phyloP scores from a whole-genome alignment of 176 grass and related monocot species.

The Musa acuminata region DNA sequence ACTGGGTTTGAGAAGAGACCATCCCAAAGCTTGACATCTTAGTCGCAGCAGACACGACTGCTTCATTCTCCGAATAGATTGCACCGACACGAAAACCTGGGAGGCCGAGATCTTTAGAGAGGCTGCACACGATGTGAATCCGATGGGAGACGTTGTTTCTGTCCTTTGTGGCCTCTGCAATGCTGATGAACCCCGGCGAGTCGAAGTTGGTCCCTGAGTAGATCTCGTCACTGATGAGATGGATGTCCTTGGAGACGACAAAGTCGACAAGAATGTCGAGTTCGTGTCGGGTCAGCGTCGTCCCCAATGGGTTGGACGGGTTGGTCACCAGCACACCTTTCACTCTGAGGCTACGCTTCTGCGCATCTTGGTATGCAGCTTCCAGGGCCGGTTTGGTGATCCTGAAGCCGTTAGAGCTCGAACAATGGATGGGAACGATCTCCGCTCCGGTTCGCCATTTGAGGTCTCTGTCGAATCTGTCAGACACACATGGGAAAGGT shows the following conservation, averaged over 20 bases:
- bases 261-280: constrained; percentile 61
- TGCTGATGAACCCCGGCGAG: constrained; percentile 60
- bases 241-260: constrained; percentile 57
- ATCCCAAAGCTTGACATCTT: constrained; percentile 99
- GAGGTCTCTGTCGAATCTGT: constrained; percentile 88
- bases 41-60: constrained; percentile 66
- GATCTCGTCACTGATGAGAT: constrained; percentile 91
- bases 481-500: too few species aligned
- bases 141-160: constrained; percentile 11
- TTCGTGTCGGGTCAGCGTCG: constrained; percentile 33
- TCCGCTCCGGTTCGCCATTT: constrained; percentile 93
- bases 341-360: constrained; percentile 45
- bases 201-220: constrained; percentile 75
- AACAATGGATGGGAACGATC: constrained; percentile 79
- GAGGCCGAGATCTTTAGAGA: constrained; percentile 94
- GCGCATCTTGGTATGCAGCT: constrained; percentile 49
- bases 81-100: constrained; percentile 83
- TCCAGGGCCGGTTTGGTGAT: constrained; percentile 62
- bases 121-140: constrained; percentile 85
- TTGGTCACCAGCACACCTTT: constrained; percentile 89
- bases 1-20: constrained; percentile 85
- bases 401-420: constrained; percentile 51
- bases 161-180: constrained; percentile 42
- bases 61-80: constrained; percentile 62
- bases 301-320: constrained; percentile 92